These are phyloP conservation scores for Stagonosporopsis chrysanthemi DNA, from an alignment of 2,329 filamentous ascomycete genomes.

Conservation along the genomic window DNA sequence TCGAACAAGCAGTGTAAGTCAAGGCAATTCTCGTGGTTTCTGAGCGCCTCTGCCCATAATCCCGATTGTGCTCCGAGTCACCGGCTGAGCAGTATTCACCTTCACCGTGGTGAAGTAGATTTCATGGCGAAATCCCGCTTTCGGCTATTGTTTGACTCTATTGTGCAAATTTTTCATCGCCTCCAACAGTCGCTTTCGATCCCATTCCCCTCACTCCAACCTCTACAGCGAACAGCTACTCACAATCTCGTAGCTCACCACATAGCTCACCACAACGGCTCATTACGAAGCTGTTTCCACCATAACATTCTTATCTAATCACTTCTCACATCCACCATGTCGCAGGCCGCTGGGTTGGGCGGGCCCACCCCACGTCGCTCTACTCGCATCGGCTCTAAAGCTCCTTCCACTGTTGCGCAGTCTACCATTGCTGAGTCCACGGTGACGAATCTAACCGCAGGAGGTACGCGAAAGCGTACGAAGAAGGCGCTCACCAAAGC, in stretches of 20 bases:
- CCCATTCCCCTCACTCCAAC: neutral
- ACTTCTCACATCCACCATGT: constrained; percentile 25
- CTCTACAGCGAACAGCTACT: neutral
- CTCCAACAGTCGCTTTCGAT: neutral
- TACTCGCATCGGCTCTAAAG: constrained; percentile 35
- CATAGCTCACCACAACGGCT: neutral
- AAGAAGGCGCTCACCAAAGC: constrained; percentile 42
- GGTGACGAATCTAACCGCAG: constrained; percentile 27
- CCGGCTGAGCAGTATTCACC: neutral
- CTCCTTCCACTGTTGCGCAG: constrained; percentile 38
- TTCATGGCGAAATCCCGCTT: neutral
- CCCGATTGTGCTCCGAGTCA: neutral
- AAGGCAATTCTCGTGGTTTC: neutral
- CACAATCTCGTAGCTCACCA: neutral
- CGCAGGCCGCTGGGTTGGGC: constrained; percentile 29
- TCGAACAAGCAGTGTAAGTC: constrained; percentile 6
- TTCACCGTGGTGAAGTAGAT: neutral
- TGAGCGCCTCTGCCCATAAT: neutral
- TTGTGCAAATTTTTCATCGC: neutral
- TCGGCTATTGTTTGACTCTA: constrained; percentile 1
- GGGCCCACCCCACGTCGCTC: constrained; percentile 44
- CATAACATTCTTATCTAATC: neutral
- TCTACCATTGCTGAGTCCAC: constrained; percentile 32
- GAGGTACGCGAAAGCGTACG: constrained; percentile 27
- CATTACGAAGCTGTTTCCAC: neutral